These are phyloP conservation scores for Phytophthora litchii DNA, from an alignment of 352 stramenopile genomes.

Conservation along the genomic window DNA sequence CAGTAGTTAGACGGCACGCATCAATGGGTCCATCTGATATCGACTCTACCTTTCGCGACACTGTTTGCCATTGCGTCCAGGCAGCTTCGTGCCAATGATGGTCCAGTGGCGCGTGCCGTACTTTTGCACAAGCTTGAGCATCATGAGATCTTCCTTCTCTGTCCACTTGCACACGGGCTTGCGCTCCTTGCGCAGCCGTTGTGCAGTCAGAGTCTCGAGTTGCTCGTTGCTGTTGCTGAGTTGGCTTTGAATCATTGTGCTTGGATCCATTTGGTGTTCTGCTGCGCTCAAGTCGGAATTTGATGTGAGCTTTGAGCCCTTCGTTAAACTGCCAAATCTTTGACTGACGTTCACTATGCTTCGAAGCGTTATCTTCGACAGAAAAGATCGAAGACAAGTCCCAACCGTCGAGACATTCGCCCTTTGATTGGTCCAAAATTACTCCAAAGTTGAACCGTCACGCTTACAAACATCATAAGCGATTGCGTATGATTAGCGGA, in stretches of 20 bases:
- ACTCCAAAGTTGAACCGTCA: slow-evolving; percentile 4
- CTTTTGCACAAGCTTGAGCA: slow-evolving; percentile 89
- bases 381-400: slow-evolving; percentile 53
- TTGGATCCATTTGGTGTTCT: slow-evolving; percentile 13
- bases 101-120: slow-evolving; percentile 97
- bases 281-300: slow-evolving; percentile 32
- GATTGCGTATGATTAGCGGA: slow-evolving; percentile 14
- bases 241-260: slow-evolving; percentile 23
- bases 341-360: slow-evolving; percentile 51
- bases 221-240: slow-evolving; percentile 1
- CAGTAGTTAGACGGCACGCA: slow-evolving; percentile 5
- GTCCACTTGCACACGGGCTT: slow-evolving; percentile 89
- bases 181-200: slow-evolving; percentile 57
- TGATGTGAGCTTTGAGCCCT: slow-evolving; percentile 20
- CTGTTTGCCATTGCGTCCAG: slow-evolving; percentile 94
- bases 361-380: slow-evolving; percentile 51
- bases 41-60: slow-evolving; percentile 89
- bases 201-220: slow-evolving; percentile 9
- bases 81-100: slow-evolving; percentile 96
- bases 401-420: slow-evolving; percentile 28
- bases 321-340: slow-evolving; percentile 56
- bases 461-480: slow-evolving; percentile 27
- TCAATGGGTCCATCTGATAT: slow-evolving; percentile 11
- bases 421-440: slow-evolving; percentile 28
- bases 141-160: slow-evolving; percentile 89